phyloP scores from a whole-genome alignment of 352 stramenopile genomes.

The Pythium coloratum region DNA sequence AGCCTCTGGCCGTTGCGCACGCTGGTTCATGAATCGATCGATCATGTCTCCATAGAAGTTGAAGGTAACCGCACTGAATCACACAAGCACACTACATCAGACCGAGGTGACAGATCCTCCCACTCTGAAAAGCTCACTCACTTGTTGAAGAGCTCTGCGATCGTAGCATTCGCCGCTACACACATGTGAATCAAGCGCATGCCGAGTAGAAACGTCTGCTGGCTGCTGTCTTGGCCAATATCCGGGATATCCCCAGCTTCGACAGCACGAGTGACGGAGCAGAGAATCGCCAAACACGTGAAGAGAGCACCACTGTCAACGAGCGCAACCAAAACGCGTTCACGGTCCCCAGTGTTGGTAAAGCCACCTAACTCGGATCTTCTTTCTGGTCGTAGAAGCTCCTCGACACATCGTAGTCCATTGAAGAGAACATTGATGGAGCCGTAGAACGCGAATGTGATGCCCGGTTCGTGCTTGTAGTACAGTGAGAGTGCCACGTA shows the following conservation, averaged over 20 bases:
- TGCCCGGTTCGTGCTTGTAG: slow-evolving; percentile 29
- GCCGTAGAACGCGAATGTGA: slow-evolving; percentile 31
- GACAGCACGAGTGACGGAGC: slow-evolving; percentile 20
- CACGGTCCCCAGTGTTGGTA: not conserved
- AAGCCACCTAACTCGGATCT: not conserved
- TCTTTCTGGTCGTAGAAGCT: slow-evolving; percentile 4
- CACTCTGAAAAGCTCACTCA: not conserved
- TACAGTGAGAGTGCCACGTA: slow-evolving; percentile 46
- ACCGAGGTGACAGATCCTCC: not conserved
- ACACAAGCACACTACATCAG: not conserved
- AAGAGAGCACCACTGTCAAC: slow-evolving; percentile 44
- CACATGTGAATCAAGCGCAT: slow-evolving; percentile 28
- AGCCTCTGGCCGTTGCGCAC: not conserved
- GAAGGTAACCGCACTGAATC: slow-evolving; percentile 23
- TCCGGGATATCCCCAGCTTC: not conserved
- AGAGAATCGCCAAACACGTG: slow-evolving; percentile 47
- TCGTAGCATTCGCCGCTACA: slow-evolving; percentile 16
- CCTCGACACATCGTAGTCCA: slow-evolving; percentile 31
- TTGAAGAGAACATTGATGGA: slow-evolving; percentile 30
- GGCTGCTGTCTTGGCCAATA: not conserved
- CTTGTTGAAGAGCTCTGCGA: slow-evolving; percentile 25
- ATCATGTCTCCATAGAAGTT: slow-evolving; percentile 34
- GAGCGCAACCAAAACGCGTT: slow-evolving; percentile 37
- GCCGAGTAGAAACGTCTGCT: slow-evolving; percentile 14
- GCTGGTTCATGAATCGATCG: slow-evolving; percentile 13